phyloP scores from a whole-genome alignment of 78 protist species.

The Dictyostelium capitatum region DNA sequence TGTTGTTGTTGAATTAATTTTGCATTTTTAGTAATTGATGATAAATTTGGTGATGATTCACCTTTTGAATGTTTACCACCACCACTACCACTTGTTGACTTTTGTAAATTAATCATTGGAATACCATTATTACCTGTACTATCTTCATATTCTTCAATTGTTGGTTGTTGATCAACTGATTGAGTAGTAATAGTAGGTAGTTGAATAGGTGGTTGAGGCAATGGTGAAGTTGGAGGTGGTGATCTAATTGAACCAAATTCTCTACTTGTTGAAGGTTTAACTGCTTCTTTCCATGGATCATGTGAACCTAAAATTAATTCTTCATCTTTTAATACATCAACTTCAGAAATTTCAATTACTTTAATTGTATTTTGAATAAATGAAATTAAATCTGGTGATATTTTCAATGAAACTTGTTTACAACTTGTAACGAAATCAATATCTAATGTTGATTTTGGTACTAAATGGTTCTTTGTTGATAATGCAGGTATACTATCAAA shows the following conservation, averaged over 20 bases:
- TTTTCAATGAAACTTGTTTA: conserved; percentile 58
- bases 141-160: neutral
- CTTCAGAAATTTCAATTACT: conserved; percentile 17
- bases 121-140: neutral
- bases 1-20: neutral
- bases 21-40: neutral
- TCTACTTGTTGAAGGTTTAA: conserved; percentile 40
- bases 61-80: neutral
- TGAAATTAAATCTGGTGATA: conserved; percentile 47
- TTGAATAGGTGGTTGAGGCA: neutral
- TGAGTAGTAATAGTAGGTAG: neutral
- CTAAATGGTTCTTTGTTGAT: neutral
- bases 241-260: neutral
- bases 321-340: conserved; percentile 53
- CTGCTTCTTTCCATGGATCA: conserved; percentile 70
- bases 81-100: neutral
- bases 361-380: conserved; percentile 35
- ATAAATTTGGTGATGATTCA: conserved; percentile 32
- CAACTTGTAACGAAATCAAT: conserved; percentile 47
- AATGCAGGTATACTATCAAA: neutral
- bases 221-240: neutral
- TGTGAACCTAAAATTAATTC: conserved; percentile 65
- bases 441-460: conserved; percentile 23
- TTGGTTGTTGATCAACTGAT: neutral
- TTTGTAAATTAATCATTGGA: conserved; percentile 10